A percentile compares a stretch with the other conserved stretches of the same genome.
These are phyloP conservation scores for Periconia sp. DNA, from an alignment of 2,329 filamentous ascomycete species.

Conservation along the genomic window DNA sequence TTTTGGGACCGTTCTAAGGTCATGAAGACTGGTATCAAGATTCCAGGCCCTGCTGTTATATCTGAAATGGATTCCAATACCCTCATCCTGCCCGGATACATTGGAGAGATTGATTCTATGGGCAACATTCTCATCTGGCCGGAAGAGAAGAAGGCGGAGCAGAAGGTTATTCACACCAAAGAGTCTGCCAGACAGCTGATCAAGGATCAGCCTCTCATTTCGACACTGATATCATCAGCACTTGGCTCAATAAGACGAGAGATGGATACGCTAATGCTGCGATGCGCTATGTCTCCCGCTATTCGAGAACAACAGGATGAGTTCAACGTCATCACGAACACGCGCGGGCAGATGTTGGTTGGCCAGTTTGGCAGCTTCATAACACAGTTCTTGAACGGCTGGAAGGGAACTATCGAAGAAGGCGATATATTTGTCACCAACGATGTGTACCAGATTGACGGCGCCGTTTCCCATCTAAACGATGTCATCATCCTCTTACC, in stretches of 20 bases:
- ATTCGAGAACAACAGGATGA: slow-evolving; percentile 60
- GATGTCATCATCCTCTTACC: slow-evolving; percentile 58
- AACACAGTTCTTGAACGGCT: slow-evolving; percentile 53
- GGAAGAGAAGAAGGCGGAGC: slow-evolving; percentile 32
- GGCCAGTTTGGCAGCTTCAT: slow-evolving; percentile 61
- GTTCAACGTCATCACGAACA: slow-evolving; percentile 60
- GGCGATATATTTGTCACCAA: slow-evolving; percentile 60
- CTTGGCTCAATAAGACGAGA: slow-evolving; percentile 56
- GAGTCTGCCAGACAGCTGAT: slow-evolving; percentile 47
- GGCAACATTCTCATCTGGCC: slow-evolving; percentile 58
- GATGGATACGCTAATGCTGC: slow-evolving; percentile 60
- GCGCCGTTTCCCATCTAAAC: slow-evolving; percentile 58
- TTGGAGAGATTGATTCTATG: slow-evolving; percentile 54
- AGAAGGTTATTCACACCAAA: slow-evolving; percentile 40
- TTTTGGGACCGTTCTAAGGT: slow-evolving; percentile 55
- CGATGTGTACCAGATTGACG: slow-evolving; percentile 57
- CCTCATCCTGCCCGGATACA: slow-evolving; percentile 55
- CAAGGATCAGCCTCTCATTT: slow-evolving; percentile 49
- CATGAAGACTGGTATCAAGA: slow-evolving; percentile 48
- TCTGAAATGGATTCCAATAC: slow-evolving; percentile 61
- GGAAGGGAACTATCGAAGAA: slow-evolving; percentile 56
- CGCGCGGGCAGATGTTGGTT: slow-evolving; percentile 57
- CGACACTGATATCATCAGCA: slow-evolving; percentile 53
- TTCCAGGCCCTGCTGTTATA: slow-evolving; percentile 55
- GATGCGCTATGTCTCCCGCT: slow-evolving; percentile 58